These are phyloP conservation scores for Phlebopus sp. DNA, from an alignment of 1,284 basidiomycete species.

Conservation along the genomic window DNA sequence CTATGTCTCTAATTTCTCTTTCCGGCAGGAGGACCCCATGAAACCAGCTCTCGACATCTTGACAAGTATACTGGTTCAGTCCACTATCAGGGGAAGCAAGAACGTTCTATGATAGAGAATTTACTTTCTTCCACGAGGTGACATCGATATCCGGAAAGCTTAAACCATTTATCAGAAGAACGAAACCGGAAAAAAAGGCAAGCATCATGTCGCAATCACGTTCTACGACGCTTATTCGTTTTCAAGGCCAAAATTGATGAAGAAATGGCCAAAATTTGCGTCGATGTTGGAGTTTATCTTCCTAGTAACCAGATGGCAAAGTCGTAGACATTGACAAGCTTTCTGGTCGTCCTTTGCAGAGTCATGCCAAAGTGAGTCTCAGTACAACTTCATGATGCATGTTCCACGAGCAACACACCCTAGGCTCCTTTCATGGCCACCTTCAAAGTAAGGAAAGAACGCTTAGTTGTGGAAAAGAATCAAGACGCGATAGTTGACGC, in stretches of 20 bases:
- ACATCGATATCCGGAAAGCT: slow-evolving; percentile 98
- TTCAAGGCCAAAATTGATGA: slow-evolving; percentile 95
- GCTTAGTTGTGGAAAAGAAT: slow-evolving; percentile 57
- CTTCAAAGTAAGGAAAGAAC: slow-evolving; percentile 93
- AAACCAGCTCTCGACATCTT: slow-evolving; percentile 92
- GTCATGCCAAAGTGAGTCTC: slow-evolving; percentile 85
- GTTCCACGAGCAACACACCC: slow-evolving; percentile 2
- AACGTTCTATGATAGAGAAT: slow-evolving; percentile 93
- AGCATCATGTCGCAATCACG: slow-evolving; percentile 3
- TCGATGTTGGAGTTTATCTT: slow-evolving; percentile 93
- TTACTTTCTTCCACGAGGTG: slow-evolving; percentile 94
- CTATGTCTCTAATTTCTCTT: slow-evolving; percentile 2
- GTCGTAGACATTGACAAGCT: slow-evolving; percentile 97
- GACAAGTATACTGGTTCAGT: slow-evolving; percentile 78
- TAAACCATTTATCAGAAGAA: slow-evolving; percentile 95
- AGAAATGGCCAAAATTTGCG: slow-evolving; percentile 95
- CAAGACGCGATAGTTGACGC: slow-evolving; percentile 69
- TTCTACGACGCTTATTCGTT: slow-evolving; percentile 5
- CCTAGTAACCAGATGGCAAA: slow-evolving; percentile 95
- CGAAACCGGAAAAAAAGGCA: slow-evolving; percentile 97
- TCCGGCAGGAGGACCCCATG: slow-evolving; percentile 83
- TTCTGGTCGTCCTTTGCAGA: slow-evolving; percentile 93
- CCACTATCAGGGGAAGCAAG: slow-evolving; percentile 90
- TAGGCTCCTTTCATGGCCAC: slow-evolving; percentile 99
- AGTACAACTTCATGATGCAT: background rate